Conservation (phyloP, 768 basidiomycete species). For the Cubamyces lactineus region DNA sequence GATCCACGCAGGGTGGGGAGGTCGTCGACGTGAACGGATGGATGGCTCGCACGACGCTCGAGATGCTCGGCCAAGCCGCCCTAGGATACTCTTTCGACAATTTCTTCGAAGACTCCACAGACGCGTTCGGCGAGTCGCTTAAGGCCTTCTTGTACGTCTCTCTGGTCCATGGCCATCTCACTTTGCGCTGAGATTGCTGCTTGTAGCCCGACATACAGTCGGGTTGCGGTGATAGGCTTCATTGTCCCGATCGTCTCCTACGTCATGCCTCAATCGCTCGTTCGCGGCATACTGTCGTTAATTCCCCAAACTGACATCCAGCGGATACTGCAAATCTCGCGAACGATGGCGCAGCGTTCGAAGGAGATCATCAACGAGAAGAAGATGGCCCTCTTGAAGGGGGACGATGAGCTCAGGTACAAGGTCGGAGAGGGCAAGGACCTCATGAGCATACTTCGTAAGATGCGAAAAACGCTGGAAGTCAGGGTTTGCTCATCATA, state of each 20-base stretch:
- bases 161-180: background rate
- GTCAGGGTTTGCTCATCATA: background rate
- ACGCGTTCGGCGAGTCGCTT: conserved; percentile 16
- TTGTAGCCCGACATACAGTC: background rate
- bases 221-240: conserved; percentile 3
- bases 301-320: conserved; percentile 40
- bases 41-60: conserved; percentile 22
- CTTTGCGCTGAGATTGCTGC: background rate
- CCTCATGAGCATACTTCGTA: conserved; percentile 37
- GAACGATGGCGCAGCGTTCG: conserved; percentile 41
- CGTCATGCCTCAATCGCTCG: conserved; percentile 29
- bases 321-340: conserved; percentile 38
- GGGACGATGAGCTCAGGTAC: conserved; percentile 37
- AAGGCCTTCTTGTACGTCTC: conserved; percentile 16
- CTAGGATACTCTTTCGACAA: conserved; percentile 24
- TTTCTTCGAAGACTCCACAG: conserved; percentile 11
- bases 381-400: conserved; percentile 39
- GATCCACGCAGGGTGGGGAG: conserved; percentile 3
- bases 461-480: background rate
- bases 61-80: conserved; percentile 21
- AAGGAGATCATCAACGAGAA: conserved; percentile 43
- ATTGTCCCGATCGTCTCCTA: conserved; percentile 1
- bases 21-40: conserved; percentile 21
- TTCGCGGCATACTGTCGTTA: conserved; percentile 37
- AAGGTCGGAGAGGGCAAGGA: conserved; percentile 46